These are phyloP conservation scores for Candida montana DNA, from an alignment of 805 yeast genomes.

Conservation along the genomic window DNA sequence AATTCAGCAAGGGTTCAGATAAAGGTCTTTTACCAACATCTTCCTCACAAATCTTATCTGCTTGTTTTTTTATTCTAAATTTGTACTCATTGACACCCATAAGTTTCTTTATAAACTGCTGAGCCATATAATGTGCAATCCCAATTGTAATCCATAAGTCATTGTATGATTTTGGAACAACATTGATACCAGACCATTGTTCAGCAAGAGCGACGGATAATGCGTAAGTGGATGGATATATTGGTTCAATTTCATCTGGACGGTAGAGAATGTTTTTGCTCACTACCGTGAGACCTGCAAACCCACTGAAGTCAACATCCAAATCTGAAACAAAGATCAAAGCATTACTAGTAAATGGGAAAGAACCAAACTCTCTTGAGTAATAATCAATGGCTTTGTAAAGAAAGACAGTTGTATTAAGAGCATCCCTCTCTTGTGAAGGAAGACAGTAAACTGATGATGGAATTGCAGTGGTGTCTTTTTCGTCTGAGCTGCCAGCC, in stretches of 20 bases:
- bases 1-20: slow-evolving; percentile 61
- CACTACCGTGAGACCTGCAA: slow-evolving; percentile 67
- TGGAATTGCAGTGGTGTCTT: slow-evolving; percentile 40
- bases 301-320: slow-evolving; percentile 47
- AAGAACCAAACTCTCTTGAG: slow-evolving; percentile 86
- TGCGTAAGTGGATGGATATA: slow-evolving; percentile 61
- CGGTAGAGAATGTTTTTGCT: slow-evolving; percentile 64
- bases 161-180: slow-evolving; percentile 70
- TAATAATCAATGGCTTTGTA: slow-evolving; percentile 77
- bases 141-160: slow-evolving; percentile 92
- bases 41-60: slow-evolving; percentile 61
- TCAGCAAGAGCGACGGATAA: slow-evolving; percentile 68
- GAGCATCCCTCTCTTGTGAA: slow-evolving; percentile 47
- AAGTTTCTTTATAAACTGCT: slow-evolving; percentile 58
- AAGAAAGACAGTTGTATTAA: slow-evolving; percentile 71
- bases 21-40: slow-evolving; percentile 81
- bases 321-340: slow-evolving; percentile 65
- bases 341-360: slow-evolving; percentile 80
- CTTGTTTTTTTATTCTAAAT: slow-evolving; percentile 57
- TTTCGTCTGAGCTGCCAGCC: slow-evolving; percentile 27
- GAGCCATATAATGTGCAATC: slow-evolving; percentile 76
- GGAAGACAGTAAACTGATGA: slow-evolving; percentile 62
- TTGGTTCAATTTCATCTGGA: slow-evolving; percentile 70
- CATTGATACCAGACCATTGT: slow-evolving; percentile 93
- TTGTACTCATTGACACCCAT: slow-evolving; percentile 84